Evolutionary conservation across 345 rosid genomes (phyloP).

Genomic region (Schrenkiella parvula): DNA sequence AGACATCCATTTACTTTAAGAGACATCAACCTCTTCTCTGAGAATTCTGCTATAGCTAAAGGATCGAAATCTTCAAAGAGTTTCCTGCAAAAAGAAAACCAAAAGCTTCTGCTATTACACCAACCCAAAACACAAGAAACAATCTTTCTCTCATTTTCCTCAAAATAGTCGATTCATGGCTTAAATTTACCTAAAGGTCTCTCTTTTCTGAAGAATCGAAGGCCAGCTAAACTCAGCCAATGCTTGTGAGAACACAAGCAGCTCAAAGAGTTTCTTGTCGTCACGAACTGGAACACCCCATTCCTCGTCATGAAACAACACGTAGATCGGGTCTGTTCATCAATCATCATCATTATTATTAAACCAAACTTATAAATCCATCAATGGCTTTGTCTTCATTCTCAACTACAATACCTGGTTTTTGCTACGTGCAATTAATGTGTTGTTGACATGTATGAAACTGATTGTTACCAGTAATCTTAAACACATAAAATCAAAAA

Average conservation of each 20-base stretch:
- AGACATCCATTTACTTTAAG: constrained; percentile 59
- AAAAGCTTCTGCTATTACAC: not conserved
- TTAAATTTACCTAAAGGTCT: constrained; percentile 52
- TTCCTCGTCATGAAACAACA: constrained; percentile 72
- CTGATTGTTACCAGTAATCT: constrained; percentile 14
- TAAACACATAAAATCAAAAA: not conserved
- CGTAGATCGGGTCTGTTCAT: constrained; percentile 59
- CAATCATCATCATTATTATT: constrained; percentile 2
- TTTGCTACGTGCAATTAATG: constrained; percentile 5
- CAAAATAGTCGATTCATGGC: not conserved
- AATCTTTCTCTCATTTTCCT: not conserved
- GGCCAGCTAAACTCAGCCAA: constrained; percentile 92
- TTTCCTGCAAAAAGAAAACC: constrained; percentile 47
- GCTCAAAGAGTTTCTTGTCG: constrained; percentile 72
- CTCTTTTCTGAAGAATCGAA: constrained; percentile 61
- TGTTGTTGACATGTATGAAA: constrained; percentile 23
- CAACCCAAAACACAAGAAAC: not conserved
- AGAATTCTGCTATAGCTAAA: constrained; percentile 50
- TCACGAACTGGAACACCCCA: constrained; percentile 86
- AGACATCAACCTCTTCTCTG: constrained; percentile 67
- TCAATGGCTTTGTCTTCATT: not conserved
- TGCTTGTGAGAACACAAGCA: constrained; percentile 91
- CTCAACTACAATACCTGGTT: constrained; percentile 16
- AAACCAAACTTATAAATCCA: not conserved
- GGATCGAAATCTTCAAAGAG: constrained; percentile 67